These are phyloP conservation scores for Diaporthe helianthi DNA, from an alignment of 2,329 filamentous ascomycete genomes.

Conservation along the genomic window DNA sequence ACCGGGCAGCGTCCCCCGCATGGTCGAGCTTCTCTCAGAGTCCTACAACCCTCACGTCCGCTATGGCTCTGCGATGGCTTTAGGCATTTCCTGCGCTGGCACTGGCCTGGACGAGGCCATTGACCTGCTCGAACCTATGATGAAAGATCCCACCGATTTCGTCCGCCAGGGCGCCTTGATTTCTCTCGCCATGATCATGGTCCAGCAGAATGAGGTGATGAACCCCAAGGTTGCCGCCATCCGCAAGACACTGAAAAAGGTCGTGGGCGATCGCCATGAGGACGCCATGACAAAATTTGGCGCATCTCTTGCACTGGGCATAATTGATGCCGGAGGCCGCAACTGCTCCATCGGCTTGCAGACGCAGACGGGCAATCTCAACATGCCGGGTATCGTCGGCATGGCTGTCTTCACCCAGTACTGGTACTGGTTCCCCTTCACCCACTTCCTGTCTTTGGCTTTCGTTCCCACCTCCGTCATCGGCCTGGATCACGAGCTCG, in stretches of 20 bases:
- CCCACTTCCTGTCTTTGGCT: conserved; percentile 93
- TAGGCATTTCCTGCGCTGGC: conserved; percentile 96
- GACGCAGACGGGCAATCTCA: conserved; percentile 96
- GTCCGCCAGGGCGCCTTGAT: conserved; percentile 96
- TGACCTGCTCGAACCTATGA: conserved; percentile 96
- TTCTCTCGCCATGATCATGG: conserved; percentile 94
- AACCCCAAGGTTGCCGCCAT: conserved; percentile 94
- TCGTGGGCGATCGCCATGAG: conserved; percentile 92
- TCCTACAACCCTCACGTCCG: conserved; percentile 99
- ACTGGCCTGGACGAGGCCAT: conserved; percentile 96
- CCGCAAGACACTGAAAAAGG: conserved; percentile 92
- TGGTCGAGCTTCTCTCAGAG: conserved; percentile 97
- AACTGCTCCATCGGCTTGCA: conserved; percentile 99
- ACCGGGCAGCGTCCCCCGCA: conserved; percentile 93
- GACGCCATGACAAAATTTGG: conserved; percentile 99
- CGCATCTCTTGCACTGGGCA: conserved; percentile 89
- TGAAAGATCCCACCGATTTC: conserved; percentile 98
- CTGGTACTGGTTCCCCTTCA: conserved; percentile 99
- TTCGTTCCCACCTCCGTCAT: conserved; percentile 98
- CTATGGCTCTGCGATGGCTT: conserved; percentile 96
- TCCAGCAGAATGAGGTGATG: conserved; percentile 99
- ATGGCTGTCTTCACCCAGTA: conserved; percentile 99
- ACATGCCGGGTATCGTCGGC: conserved; percentile 97
- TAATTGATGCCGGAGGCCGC: conserved; percentile 95
- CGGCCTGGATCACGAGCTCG: conserved; percentile 89